These are phyloP conservation scores for Teunomyces pallodes DNA, from an alignment of 805 yeast species.

Conservation along the genomic window DNA sequence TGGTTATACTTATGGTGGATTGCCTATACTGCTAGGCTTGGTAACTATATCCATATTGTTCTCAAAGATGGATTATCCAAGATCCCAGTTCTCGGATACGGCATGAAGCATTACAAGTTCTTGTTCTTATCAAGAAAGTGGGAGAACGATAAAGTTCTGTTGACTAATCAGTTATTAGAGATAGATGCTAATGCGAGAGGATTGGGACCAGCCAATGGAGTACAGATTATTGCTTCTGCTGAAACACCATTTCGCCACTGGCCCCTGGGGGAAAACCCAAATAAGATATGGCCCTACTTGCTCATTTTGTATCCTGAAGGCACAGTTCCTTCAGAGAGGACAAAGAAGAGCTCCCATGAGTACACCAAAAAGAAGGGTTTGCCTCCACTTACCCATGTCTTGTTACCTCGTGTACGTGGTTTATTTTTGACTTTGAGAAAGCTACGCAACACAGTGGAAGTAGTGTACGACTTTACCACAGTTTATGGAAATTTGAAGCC, in stretches of 20 bases:
- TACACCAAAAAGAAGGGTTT: conserved; percentile 55
- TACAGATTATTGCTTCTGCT: conserved; percentile 29
- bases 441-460: conserved; percentile 50
- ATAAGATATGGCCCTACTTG: conserved; percentile 47
- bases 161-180: conserved; percentile 53
- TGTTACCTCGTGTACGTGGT: conserved; percentile 85
- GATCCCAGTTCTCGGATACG: conserved; percentile 79
- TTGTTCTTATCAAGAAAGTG: conserved; percentile 82
- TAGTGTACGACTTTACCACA: conserved; percentile 77
- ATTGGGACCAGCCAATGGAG: conserved; percentile 49
- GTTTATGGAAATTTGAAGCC: conserved; percentile 72
- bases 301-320: conserved; percentile 91
- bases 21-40: conserved; percentile 62
- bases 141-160: conserved; percentile 65
- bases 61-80: conserved; percentile 67
- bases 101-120: conserved; percentile 77
- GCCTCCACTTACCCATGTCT: conserved; percentile 55
- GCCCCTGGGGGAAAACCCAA: conserved; percentile 28
- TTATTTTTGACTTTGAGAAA: conserved; percentile 61
- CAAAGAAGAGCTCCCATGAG: conserved; percentile 53
- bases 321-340: conserved; percentile 72
- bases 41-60: conserved; percentile 67
- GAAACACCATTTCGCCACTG: conserved; percentile 18
- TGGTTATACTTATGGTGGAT: conserved; percentile 93
- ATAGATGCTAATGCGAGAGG: conserved; percentile 65